Base-by-base conservation (phyloP, 352 stramenopile species). In the Stephanocyclus meneghinianus region DNA sequence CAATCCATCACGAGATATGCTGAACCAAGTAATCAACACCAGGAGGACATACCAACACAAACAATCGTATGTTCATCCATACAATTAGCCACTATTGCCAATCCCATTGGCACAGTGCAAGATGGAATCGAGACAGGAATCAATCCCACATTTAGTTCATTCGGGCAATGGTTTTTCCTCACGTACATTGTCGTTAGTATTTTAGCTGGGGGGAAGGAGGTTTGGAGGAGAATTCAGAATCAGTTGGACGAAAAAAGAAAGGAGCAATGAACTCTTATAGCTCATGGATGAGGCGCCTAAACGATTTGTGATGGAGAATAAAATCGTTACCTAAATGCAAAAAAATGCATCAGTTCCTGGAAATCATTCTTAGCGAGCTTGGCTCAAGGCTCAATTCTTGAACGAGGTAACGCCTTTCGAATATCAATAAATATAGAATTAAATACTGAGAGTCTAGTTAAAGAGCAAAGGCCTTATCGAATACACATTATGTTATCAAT, bases 121-220 rank as follows among this genome's bases (percentile, higher is more conserved):
- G n/a, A 59, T 59, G 16, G 26, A 37, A 59, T 15, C 35, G 37
- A 66, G 11, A 64, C 65, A 15, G 64, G 74, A 13, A 65, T 72
- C 30, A 56, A 64, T 57, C 67, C 67, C 2, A 35, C 16, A 11
- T 51, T 68, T 55, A 68, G 40, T 35, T 69, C 32, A 30, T 68
- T 76, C 29, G 74, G 74, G n/a, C 74, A 81, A 48, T 81, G 74
- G 74, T 81, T 81, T 30, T 76, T 81, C 50, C 32, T 81, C 2
- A 18, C 73, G 1, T 81, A 81, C 55, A 48, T 81, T 15, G 61
- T 71, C 0, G 74, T 81, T 53, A 76, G 66, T 56, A 40, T 81
- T 5, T 63, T 81, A 18, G 74, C 74, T 8, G 74, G 74, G 37
- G 67, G 59, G 10, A 81, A 81, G 30, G 74, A 81, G 66, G 48